phyloP scores from a whole-genome alignment of 2,329 filamentous ascomycete species.

The Thielaviopsis euricoi region DNA sequence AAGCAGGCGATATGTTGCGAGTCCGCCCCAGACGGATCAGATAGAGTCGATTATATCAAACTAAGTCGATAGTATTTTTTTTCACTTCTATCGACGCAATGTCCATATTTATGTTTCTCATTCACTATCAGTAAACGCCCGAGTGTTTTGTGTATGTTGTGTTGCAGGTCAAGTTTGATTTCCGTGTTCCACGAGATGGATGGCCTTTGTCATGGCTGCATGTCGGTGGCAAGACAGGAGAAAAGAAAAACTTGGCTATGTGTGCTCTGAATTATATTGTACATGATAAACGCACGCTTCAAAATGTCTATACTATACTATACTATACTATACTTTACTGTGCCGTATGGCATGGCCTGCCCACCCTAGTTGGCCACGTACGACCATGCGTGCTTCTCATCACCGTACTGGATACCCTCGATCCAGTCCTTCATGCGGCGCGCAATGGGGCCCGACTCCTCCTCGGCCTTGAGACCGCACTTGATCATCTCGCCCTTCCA shows the following conservation, averaged over 20 bases:
- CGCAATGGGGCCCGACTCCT: slow-evolving; percentile 81
- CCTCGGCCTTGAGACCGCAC: slow-evolving; percentile 62
- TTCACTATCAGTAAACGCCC: background rate
- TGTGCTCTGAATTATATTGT: background rate
- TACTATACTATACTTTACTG: no score
- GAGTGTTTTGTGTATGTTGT: no score
- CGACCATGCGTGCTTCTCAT: slow-evolving; percentile 86
- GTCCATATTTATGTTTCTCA: background rate
- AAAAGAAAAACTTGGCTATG: background rate
- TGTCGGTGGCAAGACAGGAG: background rate
- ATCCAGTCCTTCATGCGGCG: slow-evolving; percentile 92
- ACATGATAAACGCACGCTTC: background rate
- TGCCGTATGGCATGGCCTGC: no score
- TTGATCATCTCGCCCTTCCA: slow-evolving; percentile 71
- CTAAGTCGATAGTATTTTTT: background rate
- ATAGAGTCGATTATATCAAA: background rate
- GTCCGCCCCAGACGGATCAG: slow-evolving; percentile 11
- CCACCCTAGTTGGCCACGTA: slow-evolving; percentile 26
- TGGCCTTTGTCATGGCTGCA: no score
- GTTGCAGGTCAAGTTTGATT: no score
- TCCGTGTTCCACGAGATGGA: no score
- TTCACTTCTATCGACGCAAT: background rate
- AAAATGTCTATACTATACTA: background rate
- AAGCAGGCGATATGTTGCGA: background rate
- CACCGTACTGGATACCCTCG: slow-evolving; percentile 85